Evolutionary conservation across 1,284 basidiomycete species (phyloP), one percentile per base, ranked within the genome.

Genomic region (Neolentinus lepideus): DNA sequence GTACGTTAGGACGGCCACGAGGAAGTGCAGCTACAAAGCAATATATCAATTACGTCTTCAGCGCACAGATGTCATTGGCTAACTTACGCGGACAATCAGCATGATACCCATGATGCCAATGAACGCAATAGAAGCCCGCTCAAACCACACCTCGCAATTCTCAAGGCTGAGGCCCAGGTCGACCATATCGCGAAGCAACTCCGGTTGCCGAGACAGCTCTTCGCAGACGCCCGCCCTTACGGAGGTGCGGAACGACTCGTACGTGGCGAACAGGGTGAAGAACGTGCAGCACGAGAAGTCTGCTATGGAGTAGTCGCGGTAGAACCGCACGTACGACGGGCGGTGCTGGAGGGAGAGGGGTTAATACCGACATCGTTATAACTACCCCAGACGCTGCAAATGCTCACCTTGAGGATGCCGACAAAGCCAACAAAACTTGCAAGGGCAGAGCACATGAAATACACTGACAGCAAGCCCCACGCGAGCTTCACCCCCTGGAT

Each of bases 71-170:
- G 56, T 22, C 2, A 55, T 35, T 35, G 55, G 31, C 35, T 27
- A 36, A 68, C 81, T 69, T 65, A 90, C 87, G 60, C 86, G 74
- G 57, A 87, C 69, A 61, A 87, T 76, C 54, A 86, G 79, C 56
- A 86, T 65, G 31, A 89, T 70, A 48, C 82, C 74, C 69, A 85
- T 77, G 55, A 83, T 65, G 0, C 75, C 79, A 48, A 86, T 71
- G 35, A 80, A 72, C 0, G 71, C 81, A 56, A 85, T 67, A 27
- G 84, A 76, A 14, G 79, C 85, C 31, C 81, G 75, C 65, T 85
- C 85, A 52, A 89, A 77, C 85, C 86, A 89, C 56, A 78, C 76
- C 64, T 90, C 88, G 63, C 87, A 90, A 62, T 88, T 89, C 69
- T 90, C 88, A 27, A 86, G 70, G 59, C 76, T 87, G 60, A 90